A percentile compares a stretch with the other conserved stretches of the same genome.
These are phyloP conservation scores for Polytrichum commune DNA, from an alignment of 225 moss, liverwort and hornwort species.

Conservation along the genomic window DNA sequence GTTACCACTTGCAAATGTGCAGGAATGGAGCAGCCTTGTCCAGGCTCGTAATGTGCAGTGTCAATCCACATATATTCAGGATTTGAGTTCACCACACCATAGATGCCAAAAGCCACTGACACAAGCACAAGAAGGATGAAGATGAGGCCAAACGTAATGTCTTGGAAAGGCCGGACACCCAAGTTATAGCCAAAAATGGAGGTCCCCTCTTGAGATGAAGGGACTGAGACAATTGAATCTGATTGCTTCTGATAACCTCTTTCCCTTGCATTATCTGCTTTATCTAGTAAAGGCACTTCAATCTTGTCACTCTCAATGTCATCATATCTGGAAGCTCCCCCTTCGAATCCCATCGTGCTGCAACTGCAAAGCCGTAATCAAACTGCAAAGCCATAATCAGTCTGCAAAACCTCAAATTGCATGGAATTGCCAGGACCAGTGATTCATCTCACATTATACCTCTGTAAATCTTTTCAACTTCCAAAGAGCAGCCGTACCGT, in stretches of 20 bases:
- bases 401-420: slow-evolving; percentile 12
- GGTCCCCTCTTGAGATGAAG: slow-evolving; percentile 39
- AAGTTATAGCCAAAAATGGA: slow-evolving; percentile 59
- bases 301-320: slow-evolving; percentile 38
- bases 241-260: slow-evolving; percentile 32
- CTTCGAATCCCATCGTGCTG: slow-evolving; percentile 45
- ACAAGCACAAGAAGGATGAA: slow-evolving; percentile 54
- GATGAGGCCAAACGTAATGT: slow-evolving; percentile 50
- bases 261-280: slow-evolving; percentile 28
- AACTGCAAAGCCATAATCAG: slow-evolving; percentile 17
- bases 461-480: no score
- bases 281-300: slow-evolving; percentile 55
- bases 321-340: slow-evolving; percentile 34
- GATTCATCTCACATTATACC: no score
- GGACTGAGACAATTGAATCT: slow-evolving; percentile 35
- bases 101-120: slow-evolving; percentile 66
- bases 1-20: slow-evolving; percentile 12
- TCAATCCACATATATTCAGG: slow-evolving; percentile 47
- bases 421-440: no score
- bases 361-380: slow-evolving; percentile 8
- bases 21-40: slow-evolving; percentile 38
- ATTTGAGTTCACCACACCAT: slow-evolving; percentile 51
- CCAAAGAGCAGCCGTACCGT: no score
- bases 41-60: slow-evolving; percentile 40
- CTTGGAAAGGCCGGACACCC: slow-evolving; percentile 65